Conservation (phyloP, 257 asterid species). For the Forsythia viridissima region DNA sequence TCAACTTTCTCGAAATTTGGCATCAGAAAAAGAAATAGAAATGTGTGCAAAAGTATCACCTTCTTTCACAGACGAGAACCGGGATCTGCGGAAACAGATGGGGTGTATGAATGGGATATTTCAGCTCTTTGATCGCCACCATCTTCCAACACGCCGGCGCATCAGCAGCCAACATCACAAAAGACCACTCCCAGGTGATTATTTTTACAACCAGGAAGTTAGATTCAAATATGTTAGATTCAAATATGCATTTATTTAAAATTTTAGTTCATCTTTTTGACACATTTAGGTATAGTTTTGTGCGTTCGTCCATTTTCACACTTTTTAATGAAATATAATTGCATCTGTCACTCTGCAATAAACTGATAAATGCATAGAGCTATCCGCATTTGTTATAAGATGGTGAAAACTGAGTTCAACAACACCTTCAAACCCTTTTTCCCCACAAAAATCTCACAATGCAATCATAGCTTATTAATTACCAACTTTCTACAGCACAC, state of each 20-base stretch:
- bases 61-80: constrained; percentile 47
- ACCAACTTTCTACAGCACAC: neutral
- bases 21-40: constrained; percentile 21
- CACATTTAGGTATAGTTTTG: neutral
- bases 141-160: constrained; percentile 62
- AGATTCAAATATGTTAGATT: constrained; percentile 18
- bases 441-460: neutral
- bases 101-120: constrained; percentile 97
- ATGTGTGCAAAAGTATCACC: constrained; percentile 59
- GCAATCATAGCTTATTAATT: neutral
- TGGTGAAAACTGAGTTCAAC: neutral
- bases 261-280: neutral
- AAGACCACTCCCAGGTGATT: constrained; percentile 68
- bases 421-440: neutral
- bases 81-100: constrained; percentile 69
- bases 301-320: constrained; percentile 6
- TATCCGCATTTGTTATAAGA: neutral
- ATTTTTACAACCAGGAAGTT: constrained; percentile 11
- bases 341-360: neutral
- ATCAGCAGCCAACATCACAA: constrained; percentile 49
- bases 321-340: neutral
- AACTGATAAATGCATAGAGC: neutral
- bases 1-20: constrained; percentile 17
- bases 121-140: constrained; percentile 78
- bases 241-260: constrained; percentile 10